Percentiles rank a stretch among this genome's conserved stretches.
These are phyloP conservation scores for Platanthera guangdongensis DNA, from an alignment of 106 monocot genomes.

Conservation along the genomic window DNA sequence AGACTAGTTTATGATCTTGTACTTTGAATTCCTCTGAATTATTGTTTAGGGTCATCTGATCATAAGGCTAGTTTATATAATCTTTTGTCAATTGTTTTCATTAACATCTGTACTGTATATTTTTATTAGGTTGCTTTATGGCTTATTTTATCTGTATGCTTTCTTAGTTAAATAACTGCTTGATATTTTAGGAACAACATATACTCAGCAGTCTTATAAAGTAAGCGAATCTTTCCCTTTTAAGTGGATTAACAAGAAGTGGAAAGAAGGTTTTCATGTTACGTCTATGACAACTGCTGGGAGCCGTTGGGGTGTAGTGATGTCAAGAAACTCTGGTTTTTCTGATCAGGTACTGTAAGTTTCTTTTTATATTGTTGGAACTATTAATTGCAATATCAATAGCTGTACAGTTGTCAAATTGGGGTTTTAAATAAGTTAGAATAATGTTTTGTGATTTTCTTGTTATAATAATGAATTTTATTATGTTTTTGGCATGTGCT, in stretches of 20 bases:
- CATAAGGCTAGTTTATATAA: too few relatives aligned
- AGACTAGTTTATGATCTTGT: too few relatives aligned
- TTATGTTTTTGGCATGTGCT: not conserved
- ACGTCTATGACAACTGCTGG: slow-evolving; percentile 95
- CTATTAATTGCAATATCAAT: not conserved
- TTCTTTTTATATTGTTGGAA: not conserved
- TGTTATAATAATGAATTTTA: not conserved
- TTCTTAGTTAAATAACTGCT: not conserved
- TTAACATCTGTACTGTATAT: too few relatives aligned
- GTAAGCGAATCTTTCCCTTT: slow-evolving; percentile 97
- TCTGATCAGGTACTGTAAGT: slow-evolving; percentile 61
- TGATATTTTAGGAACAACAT: slow-evolving; percentile 63
- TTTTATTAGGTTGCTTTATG: too few relatives aligned
- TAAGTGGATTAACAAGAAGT: slow-evolving; percentile 98
- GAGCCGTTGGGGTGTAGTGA: slow-evolving; percentile 84
- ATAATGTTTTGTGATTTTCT: not conserved
- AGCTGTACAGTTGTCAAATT: not conserved
- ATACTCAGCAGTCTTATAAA: slow-evolving; percentile 93
- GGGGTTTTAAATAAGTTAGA: not conserved
- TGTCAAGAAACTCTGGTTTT: slow-evolving; percentile 90
- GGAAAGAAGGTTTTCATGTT: slow-evolving; percentile 99
- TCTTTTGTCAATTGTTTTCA: too few relatives aligned
- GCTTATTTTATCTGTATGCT: not conserved
- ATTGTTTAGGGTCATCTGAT: too few relatives aligned
- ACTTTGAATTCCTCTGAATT: too few relatives aligned